Percentiles rank a stretch among this genome's conserved stretches.
Conservation (phyloP, 2,329 filamentous ascomycete genomes). For the Bipolaris zeicola region DNA sequence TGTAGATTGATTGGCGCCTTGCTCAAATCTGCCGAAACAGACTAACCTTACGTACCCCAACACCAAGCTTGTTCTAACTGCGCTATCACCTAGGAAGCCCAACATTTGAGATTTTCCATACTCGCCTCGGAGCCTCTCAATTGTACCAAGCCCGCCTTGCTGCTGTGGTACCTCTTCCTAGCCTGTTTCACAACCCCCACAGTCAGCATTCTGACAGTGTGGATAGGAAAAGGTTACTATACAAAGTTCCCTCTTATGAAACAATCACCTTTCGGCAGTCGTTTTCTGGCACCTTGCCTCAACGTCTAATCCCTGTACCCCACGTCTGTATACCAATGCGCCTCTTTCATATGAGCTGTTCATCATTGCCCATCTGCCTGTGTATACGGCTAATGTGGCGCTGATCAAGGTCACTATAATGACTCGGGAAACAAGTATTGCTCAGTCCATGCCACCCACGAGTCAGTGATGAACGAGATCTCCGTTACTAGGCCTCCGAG, state of each 20-base stretch:
- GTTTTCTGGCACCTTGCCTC: background rate
- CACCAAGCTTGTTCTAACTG: background rate
- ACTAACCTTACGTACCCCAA: background rate
- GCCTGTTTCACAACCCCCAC: background rate
- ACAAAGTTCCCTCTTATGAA: background rate
- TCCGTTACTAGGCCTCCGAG: background rate
- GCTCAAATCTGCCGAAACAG: background rate
- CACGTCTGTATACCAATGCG: background rate
- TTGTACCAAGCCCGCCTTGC: background rate
- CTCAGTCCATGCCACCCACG: conserved; percentile 7
- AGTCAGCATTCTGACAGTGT: background rate
- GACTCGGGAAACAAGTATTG: conserved; percentile 8
- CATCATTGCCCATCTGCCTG: background rate
- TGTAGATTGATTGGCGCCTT: background rate
- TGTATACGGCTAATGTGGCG: background rate
- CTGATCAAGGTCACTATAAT: background rate
- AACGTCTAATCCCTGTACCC: background rate
- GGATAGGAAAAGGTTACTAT: background rate
- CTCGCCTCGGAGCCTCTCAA: no score
- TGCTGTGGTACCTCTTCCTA: background rate
- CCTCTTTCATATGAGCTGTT: background rate
- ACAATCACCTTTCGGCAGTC: background rate
- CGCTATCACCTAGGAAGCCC: background rate
- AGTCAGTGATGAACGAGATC: conserved; percentile 12
- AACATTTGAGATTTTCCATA: background rate